These are phyloP conservation scores for Malus orientalis DNA, from an alignment of 306 rosid genomes.

Conservation along the genomic window DNA sequence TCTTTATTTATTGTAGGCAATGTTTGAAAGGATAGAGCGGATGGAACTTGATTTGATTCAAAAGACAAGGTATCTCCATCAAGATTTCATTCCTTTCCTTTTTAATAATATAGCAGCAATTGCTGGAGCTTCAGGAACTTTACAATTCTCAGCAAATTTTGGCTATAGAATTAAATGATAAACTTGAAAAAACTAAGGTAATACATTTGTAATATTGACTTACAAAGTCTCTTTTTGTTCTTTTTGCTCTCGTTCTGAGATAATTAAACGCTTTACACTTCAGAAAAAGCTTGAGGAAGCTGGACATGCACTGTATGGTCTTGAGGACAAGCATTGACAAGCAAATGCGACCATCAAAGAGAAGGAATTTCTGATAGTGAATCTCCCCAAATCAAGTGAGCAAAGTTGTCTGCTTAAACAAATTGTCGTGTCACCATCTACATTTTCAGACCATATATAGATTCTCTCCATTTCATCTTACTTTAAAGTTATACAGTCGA, in stretches of 20 bases:
- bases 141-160: constrained; percentile 72
- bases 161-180: constrained; percentile 54
- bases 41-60: constrained; percentile 81
- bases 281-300: constrained; percentile 84
- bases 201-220: neutral
- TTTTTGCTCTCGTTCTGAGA: constrained; percentile 14
- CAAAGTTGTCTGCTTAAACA: neutral
- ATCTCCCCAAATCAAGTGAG: constrained; percentile 83
- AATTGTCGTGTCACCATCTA: neutral
- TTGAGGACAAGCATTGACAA: constrained; percentile 71
- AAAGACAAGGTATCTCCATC: constrained; percentile 72
- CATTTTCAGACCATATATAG: too few species aligned
- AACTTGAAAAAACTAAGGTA: constrained; percentile 87
- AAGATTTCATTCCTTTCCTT: constrained; percentile 15
- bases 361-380: constrained; percentile 78
- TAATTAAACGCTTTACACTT: constrained; percentile 11
- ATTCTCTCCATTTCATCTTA: too few species aligned
- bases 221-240: neutral
- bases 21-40: constrained; percentile 87
- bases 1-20: constrained; percentile 46
- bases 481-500: too few species aligned
- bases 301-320: constrained; percentile 59
- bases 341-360: constrained; percentile 91
- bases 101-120: constrained; percentile 37
- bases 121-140: constrained; percentile 84